Evolutionary conservation across 768 basidiomycete species (phyloP).

Genomic region (Pleurotus citrinopileatus): DNA sequence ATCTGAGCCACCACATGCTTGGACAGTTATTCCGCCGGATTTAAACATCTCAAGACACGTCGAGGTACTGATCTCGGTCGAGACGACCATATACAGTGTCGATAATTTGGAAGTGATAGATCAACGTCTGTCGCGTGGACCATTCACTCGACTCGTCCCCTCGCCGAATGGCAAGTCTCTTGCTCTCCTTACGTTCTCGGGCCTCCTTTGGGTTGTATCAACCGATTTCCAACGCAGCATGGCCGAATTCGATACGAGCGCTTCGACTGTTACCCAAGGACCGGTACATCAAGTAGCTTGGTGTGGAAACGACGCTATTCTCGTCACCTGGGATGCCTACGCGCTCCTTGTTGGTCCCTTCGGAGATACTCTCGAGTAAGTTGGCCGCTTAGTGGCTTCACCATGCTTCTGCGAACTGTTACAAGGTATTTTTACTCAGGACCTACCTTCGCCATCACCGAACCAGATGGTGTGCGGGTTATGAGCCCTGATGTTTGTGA

Average conservation of each 20-base stretch:
- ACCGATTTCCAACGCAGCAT: slow-evolving; percentile 87
- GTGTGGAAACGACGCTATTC: slow-evolving; percentile 95
- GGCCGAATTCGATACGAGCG: slow-evolving; percentile 79
- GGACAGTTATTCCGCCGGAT: slow-evolving; percentile 90
- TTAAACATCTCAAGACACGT: slow-evolving; percentile 86
- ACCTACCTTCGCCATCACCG: slow-evolving; percentile 74
- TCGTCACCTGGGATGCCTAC: slow-evolving; percentile 77
- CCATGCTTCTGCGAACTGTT: slow-evolving; percentile 12
- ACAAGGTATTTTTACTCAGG: slow-evolving; percentile 78
- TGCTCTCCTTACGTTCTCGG: slow-evolving; percentile 72
- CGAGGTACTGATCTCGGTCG: slow-evolving; percentile 83
- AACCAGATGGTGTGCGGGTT: slow-evolving; percentile 88
- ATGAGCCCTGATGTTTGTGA: slow-evolving; percentile 78
- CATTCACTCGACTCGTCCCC: slow-evolving; percentile 82
- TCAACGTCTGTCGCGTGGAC: slow-evolving; percentile 84
- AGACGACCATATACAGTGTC: slow-evolving; percentile 75
- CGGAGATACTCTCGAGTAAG: slow-evolving; percentile 82
- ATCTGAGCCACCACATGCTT: slow-evolving; percentile 76
- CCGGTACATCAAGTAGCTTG: slow-evolving; percentile 76
- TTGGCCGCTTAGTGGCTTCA: slow-evolving; percentile 8
- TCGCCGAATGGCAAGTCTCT: slow-evolving; percentile 95
- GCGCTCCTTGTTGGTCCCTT: slow-evolving; percentile 90
- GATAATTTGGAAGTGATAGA: slow-evolving; percentile 90
- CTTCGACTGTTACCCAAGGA: slow-evolving; percentile 52
- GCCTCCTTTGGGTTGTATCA: slow-evolving; percentile 90